Conservation (phyloP, 2,329 filamentous ascomycete species). For the Calycina marina region DNA sequence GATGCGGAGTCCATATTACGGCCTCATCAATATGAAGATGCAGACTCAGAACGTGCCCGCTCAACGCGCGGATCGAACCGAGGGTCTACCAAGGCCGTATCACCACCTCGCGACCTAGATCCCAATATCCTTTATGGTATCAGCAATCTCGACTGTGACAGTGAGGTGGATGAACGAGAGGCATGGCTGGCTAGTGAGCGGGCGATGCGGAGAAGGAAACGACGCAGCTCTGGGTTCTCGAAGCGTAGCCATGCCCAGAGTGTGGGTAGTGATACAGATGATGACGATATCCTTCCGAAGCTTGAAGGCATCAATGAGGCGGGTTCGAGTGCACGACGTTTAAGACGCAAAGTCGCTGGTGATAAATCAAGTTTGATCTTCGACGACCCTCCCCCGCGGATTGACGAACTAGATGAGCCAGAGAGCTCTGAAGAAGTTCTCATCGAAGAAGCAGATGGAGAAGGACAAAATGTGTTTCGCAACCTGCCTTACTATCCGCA, state of each 20-base stretch:
- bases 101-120: conserved; percentile 12
- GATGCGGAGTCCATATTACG: conserved; percentile 17
- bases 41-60: conserved; percentile 16
- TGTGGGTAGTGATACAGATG: conserved; percentile 23
- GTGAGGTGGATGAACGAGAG: conserved; percentile 13
- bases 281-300: conserved; percentile 21
- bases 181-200: conserved; percentile 13
- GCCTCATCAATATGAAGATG: conserved; percentile 22
- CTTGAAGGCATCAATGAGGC: conserved; percentile 19
- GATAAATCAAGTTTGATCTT: conserved; percentile 21
- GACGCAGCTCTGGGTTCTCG: conserved; percentile 18
- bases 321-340: conserved; percentile 20
- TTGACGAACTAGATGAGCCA: conserved; percentile 22
- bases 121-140: conserved; percentile 9
- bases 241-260: conserved; percentile 21
- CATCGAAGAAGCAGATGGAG: conserved; percentile 12
- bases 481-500: conserved; percentile 19
- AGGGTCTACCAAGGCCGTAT: conserved; percentile 3
- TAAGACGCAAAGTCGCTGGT: conserved; percentile 19
- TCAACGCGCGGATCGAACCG: conserved; percentile 9
- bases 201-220: conserved; percentile 16
- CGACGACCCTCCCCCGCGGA: conserved; percentile 22
- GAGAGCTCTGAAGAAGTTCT: conserved; percentile 21
- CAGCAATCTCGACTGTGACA: conserved; percentile 13
- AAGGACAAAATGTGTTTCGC: conserved; percentile 8